Evolutionary conservation across 2,329 filamentous ascomycete genomes (phyloP).

Genomic region (Daldinia sp.): DNA sequence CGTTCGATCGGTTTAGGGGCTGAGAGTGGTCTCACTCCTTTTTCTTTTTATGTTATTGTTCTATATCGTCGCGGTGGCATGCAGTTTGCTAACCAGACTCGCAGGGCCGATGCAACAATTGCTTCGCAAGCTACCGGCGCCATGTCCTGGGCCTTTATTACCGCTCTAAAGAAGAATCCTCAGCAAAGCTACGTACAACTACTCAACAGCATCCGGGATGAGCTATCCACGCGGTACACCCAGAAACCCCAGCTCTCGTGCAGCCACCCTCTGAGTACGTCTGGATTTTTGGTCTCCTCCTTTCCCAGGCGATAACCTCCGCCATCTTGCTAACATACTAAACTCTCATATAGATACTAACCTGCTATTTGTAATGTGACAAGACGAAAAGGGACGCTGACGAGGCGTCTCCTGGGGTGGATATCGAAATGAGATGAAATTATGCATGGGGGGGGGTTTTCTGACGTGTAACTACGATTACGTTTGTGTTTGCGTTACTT

Average conservation of each 20-base stretch:
- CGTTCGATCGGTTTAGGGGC: slow-evolving; percentile 49
- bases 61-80: neutral
- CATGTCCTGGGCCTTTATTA: slow-evolving; percentile 98
- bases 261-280: slow-evolving; percentile 92
- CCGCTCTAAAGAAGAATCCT: slow-evolving; percentile 87
- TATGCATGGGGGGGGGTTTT: slow-evolving; percentile 14
- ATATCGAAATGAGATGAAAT: slow-evolving; percentile 4
- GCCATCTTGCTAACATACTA: slow-evolving; percentile 30
- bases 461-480: slow-evolving; percentile 1
- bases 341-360: slow-evolving; percentile 62
- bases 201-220: slow-evolving; percentile 92
- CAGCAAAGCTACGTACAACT: slow-evolving; percentile 96
- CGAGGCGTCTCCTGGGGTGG: slow-evolving; percentile 5
- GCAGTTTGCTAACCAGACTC: slow-evolving; percentile 36
- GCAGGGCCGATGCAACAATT: slow-evolving; percentile 88
- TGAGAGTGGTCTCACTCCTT: neutral
- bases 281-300: slow-evolving; percentile 3
- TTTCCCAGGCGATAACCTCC: slow-evolving; percentile 2
- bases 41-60: slow-evolving; percentile 5
- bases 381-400: slow-evolving; percentile 43
- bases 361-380: slow-evolving; percentile 69
- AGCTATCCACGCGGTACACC: slow-evolving; percentile 83
- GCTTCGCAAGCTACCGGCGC: slow-evolving; percentile 89
- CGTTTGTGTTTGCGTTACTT: slow-evolving; percentile 4
- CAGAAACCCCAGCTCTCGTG: slow-evolving; percentile 97